Conservation (phyloP, 202 grass and related monocot genomes). For the Sporobolus alterniflorus region DNA sequence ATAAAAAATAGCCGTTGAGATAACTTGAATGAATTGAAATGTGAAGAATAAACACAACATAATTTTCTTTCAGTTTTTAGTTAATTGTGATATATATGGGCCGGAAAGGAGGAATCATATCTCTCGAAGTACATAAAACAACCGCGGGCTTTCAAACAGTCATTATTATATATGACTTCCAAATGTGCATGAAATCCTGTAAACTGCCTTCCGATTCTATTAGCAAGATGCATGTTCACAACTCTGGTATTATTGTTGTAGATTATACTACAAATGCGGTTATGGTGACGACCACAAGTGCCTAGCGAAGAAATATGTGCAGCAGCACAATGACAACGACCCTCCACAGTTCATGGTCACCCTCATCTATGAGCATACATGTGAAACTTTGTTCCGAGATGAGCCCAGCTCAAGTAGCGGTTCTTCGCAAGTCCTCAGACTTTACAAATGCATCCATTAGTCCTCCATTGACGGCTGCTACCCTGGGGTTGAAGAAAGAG, state of each 20-base stretch:
- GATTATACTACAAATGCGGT: slow-evolving; percentile 71
- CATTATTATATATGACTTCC: background rate
- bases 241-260: slow-evolving; percentile 5
- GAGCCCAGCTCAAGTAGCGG: slow-evolving; percentile 27
- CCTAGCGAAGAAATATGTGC: slow-evolving; percentile 71
- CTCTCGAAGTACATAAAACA: background rate
- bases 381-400: slow-evolving; percentile 32
- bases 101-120: background rate
- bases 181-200: background rate
- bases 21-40: no score
- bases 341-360: slow-evolving; percentile 52
- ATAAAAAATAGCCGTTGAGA: no score
- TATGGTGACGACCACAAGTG: slow-evolving; percentile 57
- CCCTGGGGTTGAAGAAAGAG: slow-evolving; percentile 9
- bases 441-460: slow-evolving; percentile 44
- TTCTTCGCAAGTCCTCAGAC: slow-evolving; percentile 35
- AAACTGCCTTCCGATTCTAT: no score
- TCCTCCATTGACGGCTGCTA: background rate
- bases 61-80: no score
- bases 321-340: slow-evolving; percentile 37
- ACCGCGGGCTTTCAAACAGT: background rate
- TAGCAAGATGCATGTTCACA: background rate
- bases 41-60: no score
- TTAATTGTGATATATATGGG: background rate
- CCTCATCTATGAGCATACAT: slow-evolving; percentile 49